phyloP scores from a whole-genome alignment of 225 moss, liverwort and hornwort species.

The Marchantia paleacea region DNA sequence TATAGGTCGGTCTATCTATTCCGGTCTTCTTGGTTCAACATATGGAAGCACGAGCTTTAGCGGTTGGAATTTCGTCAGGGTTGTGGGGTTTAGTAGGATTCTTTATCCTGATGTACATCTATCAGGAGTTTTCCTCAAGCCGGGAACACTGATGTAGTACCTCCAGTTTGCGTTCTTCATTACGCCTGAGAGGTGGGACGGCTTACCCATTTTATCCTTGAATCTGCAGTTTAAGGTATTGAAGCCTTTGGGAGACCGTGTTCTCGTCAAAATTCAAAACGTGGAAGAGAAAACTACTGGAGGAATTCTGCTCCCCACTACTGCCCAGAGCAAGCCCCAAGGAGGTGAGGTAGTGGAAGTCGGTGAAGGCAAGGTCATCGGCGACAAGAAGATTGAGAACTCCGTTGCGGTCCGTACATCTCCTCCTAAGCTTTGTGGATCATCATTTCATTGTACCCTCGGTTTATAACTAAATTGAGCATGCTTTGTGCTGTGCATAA shows the following conservation, averaged over 20 bases:
- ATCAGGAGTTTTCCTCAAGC: no score
- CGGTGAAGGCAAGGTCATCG: conserved; percentile 65
- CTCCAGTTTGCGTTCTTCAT: no score
- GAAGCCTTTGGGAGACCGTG: conserved; percentile 82
- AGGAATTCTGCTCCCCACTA: conserved; percentile 74
- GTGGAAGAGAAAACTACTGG: conserved; percentile 84
- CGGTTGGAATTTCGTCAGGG: no score
- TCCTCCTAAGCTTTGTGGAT: not conserved
- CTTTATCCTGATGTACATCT: not conserved
- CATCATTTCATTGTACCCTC: not conserved
- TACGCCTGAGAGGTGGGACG: no score
- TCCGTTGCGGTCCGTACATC: conserved; percentile 30
- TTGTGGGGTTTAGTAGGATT: not conserved
- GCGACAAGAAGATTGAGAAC: conserved; percentile 71
- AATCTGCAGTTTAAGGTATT: conserved; percentile 64
- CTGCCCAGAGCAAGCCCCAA: conserved; percentile 89
- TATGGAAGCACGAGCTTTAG: no score
- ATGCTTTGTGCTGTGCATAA: not conserved
- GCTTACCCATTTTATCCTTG: not conserved
- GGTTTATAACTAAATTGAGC: not conserved
- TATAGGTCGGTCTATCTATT: no score
- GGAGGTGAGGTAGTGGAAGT: conserved; percentile 92
- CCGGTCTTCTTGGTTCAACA: no score
- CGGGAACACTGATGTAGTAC: no score
- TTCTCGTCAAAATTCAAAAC: conserved; percentile 74